Base-by-base conservation (phyloP, 1,139 yeast species). In the Yamadazyma triangularis region DNA sequence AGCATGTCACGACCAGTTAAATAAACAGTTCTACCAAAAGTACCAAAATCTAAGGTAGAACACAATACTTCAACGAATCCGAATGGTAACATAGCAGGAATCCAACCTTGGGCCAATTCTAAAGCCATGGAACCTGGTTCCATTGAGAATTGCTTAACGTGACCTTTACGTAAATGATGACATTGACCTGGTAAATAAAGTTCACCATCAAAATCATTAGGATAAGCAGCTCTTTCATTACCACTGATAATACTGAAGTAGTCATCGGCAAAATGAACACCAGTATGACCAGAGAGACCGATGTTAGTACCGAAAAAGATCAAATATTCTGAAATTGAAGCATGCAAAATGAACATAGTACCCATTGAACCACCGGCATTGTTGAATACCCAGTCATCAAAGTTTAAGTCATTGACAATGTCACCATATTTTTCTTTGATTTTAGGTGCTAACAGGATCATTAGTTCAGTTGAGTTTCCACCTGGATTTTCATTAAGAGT, bases 291-390 rank as follows among this genome's bases (percentile, higher is more conserved):
- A 57, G 87, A 96, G 10, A 96, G 88, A 24, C 97, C 97, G 9
- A 82, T 72, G 4, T 95, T 83, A 25, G 91, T 71, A 34, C 96
- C 96, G 44, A 88, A 87, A 53, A 87, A 71, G 50, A 89, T 89
- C 56, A 91, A 65, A 55, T 91, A 93, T 60, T 91, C 98, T 7
- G 93, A 69, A 48, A 93, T 70, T n/a, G 97, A 89, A 10, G 97
- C 96, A 57, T 93, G 98, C 44, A 91, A 67, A 40, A 93, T 86
- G 48, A 86, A 74, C 97, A 91, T 89, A 36, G 88, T 78, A 16
- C 98, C 98, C 98, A 91, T 91, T 34, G 98, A 97, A 44, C 96
- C 95, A 34, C 98, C 98, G 7, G 98, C 98, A 50, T 87, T 88
- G 72, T 89, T 91, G 74, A 80, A 89, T 32, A 91, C 80, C 97